These are phyloP conservation scores for Davidsoniella neocaledoniae DNA, from an alignment of 2,329 filamentous ascomycete genomes.

Conservation along the genomic window DNA sequence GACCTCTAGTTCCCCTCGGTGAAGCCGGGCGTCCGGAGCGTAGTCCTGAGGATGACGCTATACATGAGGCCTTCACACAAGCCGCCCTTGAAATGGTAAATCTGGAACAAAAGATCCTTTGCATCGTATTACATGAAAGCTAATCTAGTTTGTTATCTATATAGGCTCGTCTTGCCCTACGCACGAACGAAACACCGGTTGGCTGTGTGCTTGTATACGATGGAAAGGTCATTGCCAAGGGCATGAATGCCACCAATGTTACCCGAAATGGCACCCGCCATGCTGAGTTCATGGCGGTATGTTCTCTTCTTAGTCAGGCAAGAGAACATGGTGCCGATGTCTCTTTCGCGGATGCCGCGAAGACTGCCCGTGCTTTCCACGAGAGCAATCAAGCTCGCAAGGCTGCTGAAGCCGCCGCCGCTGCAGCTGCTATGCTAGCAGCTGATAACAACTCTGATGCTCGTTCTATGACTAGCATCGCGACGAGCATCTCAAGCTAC, in stretches of 20 bases:
- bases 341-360: slow-evolving; percentile 12
- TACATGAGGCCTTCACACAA: slow-evolving; percentile 53
- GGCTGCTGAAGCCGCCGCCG: slow-evolving; percentile 18
- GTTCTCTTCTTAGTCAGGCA: slow-evolving; percentile 29
- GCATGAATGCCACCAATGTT: slow-evolving; percentile 94
- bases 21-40: slow-evolving; percentile 12
- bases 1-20: slow-evolving; percentile 12
- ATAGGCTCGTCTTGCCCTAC: slow-evolving; percentile 70
- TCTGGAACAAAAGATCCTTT: slow-evolving; percentile 4
- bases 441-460: slow-evolving; percentile 6
- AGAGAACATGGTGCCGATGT: slow-evolving; percentile 4
- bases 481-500: slow-evolving; percentile 7
- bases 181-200: slow-evolving; percentile 82
- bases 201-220: slow-evolving; percentile 84
- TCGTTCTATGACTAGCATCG: slow-evolving; percentile 8
- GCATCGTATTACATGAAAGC: slow-evolving; percentile 13
- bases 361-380: slow-evolving; percentile 14
- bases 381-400: slow-evolving; percentile 15
- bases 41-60: slow-evolving; percentile 21
- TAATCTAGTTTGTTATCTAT: background rate
- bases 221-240: slow-evolving; percentile 62
- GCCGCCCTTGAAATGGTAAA: slow-evolving; percentile 74
- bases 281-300: slow-evolving; percentile 83
- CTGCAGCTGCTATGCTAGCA: slow-evolving; percentile 21
- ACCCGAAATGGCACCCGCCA: slow-evolving; percentile 85